Base-by-base conservation (phyloP, 2,329 filamentous ascomycete genomes). In the Pseudocercospora fuligena region DNA sequence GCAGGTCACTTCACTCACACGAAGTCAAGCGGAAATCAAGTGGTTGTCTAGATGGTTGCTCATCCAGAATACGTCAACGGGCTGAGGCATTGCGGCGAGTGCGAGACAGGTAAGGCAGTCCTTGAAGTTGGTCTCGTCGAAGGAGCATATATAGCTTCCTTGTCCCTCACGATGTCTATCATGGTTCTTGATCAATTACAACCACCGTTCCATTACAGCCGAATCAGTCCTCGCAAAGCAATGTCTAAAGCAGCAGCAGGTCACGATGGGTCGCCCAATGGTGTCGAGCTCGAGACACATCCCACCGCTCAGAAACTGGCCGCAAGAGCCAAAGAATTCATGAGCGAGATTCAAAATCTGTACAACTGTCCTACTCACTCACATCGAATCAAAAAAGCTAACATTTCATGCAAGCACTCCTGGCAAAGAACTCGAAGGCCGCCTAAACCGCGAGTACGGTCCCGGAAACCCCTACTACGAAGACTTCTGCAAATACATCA, bases 391-490 rank as follows among this genome's bases (percentile, higher is more conserved):
- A 29, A 23, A 16, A 6, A 33, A 7, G 33, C 61, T 64, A 58
- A 36, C 14, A 46, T 2, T 3, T 19, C 7, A 1, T 29, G 19
- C 16, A 61, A 79, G 78, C 25, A 80, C 77, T 4, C 78, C 78
- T 6, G 78, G 78, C 12, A 75, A 76, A 64, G 73, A 70, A 25
- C 76, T 80, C 51, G 78, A 79, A 70, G 60, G 64, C 14, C 73
- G 74, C 54, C 73, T 79, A 4, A 80, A 79, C 66, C 60, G 60
- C 11, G 62, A 76, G 64, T 80, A 79, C 56, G 78, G 78, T 3
- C 75, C 78, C 0, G 77, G 78, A n/a, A 78, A 74, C 46, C 61
- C 73, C 2, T 75, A 77, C 66, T 80, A 78, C 66, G 77, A 78
- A 53, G 77, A 79, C 46, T 73, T 80, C 36, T 79, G 78, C 61